phyloP scores from a whole-genome alignment of 805 yeast genomes.

The Tetrapisispora phaffii region DNA sequence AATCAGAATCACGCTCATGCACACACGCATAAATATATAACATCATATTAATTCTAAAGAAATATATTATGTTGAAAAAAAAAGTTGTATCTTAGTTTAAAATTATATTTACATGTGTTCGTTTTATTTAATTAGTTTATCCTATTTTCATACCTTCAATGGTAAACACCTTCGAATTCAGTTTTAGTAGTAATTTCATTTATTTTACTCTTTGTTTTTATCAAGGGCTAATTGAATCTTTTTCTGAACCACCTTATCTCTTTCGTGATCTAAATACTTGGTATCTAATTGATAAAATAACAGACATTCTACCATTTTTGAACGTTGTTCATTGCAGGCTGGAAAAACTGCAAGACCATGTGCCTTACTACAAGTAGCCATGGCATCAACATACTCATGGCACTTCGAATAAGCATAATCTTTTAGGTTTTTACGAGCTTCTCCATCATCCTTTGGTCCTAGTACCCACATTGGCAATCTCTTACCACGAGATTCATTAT shows the following conservation, averaged over 20 bases:
- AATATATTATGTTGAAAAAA: not conserved
- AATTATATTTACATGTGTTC: not conserved
- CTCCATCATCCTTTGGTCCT: constrained; percentile 67
- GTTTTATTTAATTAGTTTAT: not conserved
- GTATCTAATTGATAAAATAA: constrained; percentile 43
- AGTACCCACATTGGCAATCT: constrained; percentile 63
- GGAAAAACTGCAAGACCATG: constrained; percentile 59
- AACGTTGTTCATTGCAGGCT: constrained; percentile 50
- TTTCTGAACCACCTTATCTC: constrained; percentile 52
- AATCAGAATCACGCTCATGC: not conserved
- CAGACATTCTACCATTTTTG: constrained; percentile 56
- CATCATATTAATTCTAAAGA: too few species aligned
- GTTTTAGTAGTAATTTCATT: too few species aligned
- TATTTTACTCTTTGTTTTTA: not conserved
- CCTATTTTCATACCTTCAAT: too few species aligned
- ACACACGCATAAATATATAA: too few species aligned
- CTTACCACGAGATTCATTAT: not conserved
- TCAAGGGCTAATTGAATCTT: constrained; percentile 32
- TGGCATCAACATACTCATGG: constrained; percentile 56
- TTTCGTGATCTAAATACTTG: constrained; percentile 57
- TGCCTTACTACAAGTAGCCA: constrained; percentile 54
- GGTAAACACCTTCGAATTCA: too few species aligned
- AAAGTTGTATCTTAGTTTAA: not conserved
- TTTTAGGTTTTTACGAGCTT: constrained; percentile 62
- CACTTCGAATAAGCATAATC: constrained; percentile 54